Conservation (phyloP, 1,284 basidiomycete genomes). For the Pseudozyma tsukubaensis region DNA sequence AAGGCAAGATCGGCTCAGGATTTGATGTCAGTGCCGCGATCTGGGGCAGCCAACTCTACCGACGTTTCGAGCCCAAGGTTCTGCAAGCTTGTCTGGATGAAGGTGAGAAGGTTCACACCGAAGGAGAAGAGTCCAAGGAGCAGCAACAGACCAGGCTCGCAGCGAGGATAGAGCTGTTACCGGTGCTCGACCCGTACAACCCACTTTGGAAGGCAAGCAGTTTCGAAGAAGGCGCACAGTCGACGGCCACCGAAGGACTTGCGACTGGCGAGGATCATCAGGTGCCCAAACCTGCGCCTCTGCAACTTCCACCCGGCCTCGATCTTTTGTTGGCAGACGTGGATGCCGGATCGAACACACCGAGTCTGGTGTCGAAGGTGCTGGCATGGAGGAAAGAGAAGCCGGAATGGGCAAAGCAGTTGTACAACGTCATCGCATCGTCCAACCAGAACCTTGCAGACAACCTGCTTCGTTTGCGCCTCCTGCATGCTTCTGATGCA, state of each 20-base stretch:
- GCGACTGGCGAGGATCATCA: slow-evolving; percentile 13
- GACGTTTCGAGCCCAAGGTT: slow-evolving; percentile 80
- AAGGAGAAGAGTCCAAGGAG: slow-evolving; percentile 44
- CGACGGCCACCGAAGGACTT: slow-evolving; percentile 60
- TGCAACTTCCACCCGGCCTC: slow-evolving; percentile 62
- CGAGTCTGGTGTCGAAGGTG: slow-evolving; percentile 64
- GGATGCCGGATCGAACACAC: slow-evolving; percentile 66
- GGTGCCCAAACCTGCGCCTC: slow-evolving; percentile 53
- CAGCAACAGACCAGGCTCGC: slow-evolving; percentile 16
- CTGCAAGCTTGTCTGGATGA: slow-evolving; percentile 53
- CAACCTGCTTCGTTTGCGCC: slow-evolving; percentile 53
- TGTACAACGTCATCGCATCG: slow-evolving; percentile 61
- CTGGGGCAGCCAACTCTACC: slow-evolving; percentile 94
- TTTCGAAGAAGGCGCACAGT: slow-evolving; percentile 15
- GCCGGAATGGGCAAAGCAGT: slow-evolving; percentile 64
- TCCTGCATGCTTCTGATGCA: slow-evolving; percentile 53
- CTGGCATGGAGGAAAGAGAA: slow-evolving; percentile 59
- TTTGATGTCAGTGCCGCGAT: slow-evolving; percentile 96
- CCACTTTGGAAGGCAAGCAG: slow-evolving; percentile 56
- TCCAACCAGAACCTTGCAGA: slow-evolving; percentile 64
- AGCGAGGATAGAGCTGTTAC: slow-evolving; percentile 33
- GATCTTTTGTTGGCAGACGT: slow-evolving; percentile 65
- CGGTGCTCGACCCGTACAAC: slow-evolving; percentile 57
- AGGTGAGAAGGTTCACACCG: slow-evolving; percentile 43
- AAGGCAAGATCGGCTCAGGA: slow-evolving; percentile 97